Evolutionary conservation across 495 filamentous ascomycete species (phyloP).

Genomic region (Astrothelium macrocarpum): DNA sequence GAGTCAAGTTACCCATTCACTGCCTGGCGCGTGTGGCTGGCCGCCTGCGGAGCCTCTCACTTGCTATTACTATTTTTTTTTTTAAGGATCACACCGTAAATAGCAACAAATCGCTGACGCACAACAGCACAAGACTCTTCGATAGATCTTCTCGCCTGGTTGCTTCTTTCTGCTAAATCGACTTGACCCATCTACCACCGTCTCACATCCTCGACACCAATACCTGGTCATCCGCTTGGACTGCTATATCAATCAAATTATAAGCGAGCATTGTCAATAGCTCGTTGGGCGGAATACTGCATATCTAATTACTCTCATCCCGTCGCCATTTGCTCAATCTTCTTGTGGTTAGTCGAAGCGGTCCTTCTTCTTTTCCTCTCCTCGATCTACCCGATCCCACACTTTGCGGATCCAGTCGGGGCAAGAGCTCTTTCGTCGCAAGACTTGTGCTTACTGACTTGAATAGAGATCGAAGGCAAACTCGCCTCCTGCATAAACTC

Average conservation of each 20-base stretch:
- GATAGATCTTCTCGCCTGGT: no score
- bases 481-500: neutral
- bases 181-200: neutral
- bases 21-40: neutral
- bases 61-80: neutral
- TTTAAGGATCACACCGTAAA: neutral
- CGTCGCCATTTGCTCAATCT: neutral
- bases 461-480: neutral
- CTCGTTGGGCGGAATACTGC: neutral
- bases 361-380: neutral
- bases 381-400: neutral
- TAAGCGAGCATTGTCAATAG: neutral
- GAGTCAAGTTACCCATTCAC: neutral
- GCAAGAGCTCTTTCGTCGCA: neutral
- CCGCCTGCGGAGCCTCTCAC: neutral
- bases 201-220: neutral
- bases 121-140: neutral
- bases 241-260: neutral
- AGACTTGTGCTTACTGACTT: neutral
- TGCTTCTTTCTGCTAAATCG: no score
- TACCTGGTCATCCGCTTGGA: neutral
- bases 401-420: neutral
- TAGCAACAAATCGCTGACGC: neutral
- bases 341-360: neutral
- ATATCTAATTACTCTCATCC: neutral